Conservation (phyloP, 331 rosid species). For the Rhamnella rubrinervis region DNA sequence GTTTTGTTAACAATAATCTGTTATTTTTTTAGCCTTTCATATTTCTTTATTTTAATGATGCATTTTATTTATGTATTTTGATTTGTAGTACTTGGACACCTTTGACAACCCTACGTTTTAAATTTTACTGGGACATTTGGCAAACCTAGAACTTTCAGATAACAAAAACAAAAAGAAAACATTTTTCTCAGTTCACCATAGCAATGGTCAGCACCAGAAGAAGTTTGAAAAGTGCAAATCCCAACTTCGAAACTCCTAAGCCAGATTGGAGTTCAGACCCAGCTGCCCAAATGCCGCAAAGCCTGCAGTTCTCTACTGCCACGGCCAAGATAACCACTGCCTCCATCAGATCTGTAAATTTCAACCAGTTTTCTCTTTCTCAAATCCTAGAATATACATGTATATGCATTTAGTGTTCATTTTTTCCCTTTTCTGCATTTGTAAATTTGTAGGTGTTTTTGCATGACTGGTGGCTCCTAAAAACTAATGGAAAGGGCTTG, state of each 20-base stretch:
- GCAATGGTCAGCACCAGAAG: too few species aligned
- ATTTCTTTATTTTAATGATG: too few species aligned
- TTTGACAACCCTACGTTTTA: too few species aligned
- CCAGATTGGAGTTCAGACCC: background rate
- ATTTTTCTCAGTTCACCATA: too few species aligned
- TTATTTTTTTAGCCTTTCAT: too few species aligned
- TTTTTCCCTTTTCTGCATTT: background rate
- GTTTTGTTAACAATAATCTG: too few species aligned
- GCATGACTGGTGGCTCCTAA: conserved; percentile 74
- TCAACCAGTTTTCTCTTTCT: background rate
- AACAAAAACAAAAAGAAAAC: too few species aligned
- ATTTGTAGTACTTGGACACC: too few species aligned
- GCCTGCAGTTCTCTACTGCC: background rate
- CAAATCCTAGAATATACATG: too few species aligned
- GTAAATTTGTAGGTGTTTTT: conserved; percentile 37
- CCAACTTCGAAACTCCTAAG: background rate
- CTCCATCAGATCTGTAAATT: background rate
- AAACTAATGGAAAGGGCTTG: conserved; percentile 45
- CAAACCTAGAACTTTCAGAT: too few species aligned
- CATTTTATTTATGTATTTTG: too few species aligned
- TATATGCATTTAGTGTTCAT: background rate
- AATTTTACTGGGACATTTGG: too few species aligned
- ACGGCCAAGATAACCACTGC: background rate
- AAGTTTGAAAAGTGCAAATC: background rate
- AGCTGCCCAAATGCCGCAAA: background rate